phyloP scores from a whole-genome alignment of 2,329 filamentous ascomycete genomes.

The Penicillium fuscoglaucum region DNA sequence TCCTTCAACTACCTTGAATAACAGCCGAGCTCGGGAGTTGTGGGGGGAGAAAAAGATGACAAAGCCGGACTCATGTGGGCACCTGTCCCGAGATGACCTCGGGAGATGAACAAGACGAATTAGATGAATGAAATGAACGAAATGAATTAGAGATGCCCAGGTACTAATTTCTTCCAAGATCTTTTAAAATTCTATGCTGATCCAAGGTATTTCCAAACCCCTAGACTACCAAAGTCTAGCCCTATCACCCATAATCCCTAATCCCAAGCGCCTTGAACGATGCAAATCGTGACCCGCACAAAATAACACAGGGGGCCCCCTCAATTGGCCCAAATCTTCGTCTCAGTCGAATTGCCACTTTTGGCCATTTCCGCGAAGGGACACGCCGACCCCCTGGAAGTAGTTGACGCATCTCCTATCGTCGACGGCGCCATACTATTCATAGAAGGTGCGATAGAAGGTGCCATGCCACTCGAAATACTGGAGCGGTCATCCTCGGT shows the following conservation, averaged over 20 bases:
- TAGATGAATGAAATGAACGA: neutral
- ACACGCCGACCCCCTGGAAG: conserved; percentile 23
- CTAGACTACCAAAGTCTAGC: neutral
- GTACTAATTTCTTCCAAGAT: neutral
- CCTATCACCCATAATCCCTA: neutral
- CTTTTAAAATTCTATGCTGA: conserved; percentile 4
- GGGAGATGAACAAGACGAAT: neutral
- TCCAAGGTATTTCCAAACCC: neutral
- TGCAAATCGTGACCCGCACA: conserved; percentile 6
- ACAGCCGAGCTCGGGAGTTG: conserved; percentile 8
- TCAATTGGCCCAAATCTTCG: conserved; percentile 34
- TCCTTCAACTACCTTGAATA: conserved; percentile 11
- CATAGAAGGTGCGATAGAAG: conserved; percentile 22
- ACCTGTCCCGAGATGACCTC: neutral
- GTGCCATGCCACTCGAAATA: conserved; percentile 25
- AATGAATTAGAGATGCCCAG: neutral
- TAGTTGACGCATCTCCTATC: neutral
- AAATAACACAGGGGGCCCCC: neutral
- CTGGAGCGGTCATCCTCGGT: conserved; percentile 34
- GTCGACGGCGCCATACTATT: conserved; percentile 16
- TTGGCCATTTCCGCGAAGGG: conserved; percentile 34
- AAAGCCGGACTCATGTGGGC: neutral
- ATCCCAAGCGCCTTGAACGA: conserved; percentile 15
- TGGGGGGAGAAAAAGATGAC: conserved; percentile 14
- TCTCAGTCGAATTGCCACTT: conserved; percentile 23